phyloP scores from a whole-genome alignment of 345 rosid species.

The Aquilaria sinensis region DNA sequence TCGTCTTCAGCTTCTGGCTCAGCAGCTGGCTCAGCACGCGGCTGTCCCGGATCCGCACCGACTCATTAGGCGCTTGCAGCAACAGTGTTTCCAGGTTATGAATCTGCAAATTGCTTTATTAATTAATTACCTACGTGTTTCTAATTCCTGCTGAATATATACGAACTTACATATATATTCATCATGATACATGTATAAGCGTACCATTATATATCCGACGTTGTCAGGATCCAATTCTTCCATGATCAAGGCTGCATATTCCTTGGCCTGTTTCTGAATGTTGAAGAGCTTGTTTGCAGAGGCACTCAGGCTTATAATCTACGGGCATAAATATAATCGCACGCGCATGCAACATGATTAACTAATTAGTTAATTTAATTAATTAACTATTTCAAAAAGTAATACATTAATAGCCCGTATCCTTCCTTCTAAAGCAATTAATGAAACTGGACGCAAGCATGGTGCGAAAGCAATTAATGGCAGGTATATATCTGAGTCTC shows the following conservation, averaged over 20 bases:
- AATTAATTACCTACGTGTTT: neutral
- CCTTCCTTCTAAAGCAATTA: too few relatives aligned
- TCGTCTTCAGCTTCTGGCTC: conserved; percentile 70
- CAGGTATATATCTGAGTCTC: too few relatives aligned
- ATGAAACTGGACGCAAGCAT: too few relatives aligned
- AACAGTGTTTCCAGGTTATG: conserved; percentile 59
- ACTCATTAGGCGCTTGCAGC: conserved; percentile 43
- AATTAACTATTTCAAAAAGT: too few relatives aligned
- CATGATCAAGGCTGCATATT: conserved; percentile 78
- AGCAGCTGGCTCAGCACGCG: conserved; percentile 46
- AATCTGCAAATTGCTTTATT: conserved; percentile 27
- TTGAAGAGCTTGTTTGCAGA: conserved; percentile 67
- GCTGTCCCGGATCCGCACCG: conserved; percentile 30
- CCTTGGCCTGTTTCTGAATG: conserved; percentile 70
- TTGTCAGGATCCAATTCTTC: conserved; percentile 78
- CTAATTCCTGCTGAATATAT: too few relatives aligned
- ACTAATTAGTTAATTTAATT: too few relatives aligned
- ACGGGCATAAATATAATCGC: neutral
- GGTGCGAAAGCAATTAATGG: too few relatives aligned
- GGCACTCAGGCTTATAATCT: conserved; percentile 80
- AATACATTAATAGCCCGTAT: too few relatives aligned
- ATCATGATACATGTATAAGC: too few relatives aligned
- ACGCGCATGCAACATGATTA: too few relatives aligned
- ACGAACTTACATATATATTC: too few relatives aligned
- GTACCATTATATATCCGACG: conserved; percentile 70